A percentile compares a stretch with the other conserved stretches of the same genome.
Conservation (phyloP, 306 rosid species). For the Dicorynia guianensis region DNA sequence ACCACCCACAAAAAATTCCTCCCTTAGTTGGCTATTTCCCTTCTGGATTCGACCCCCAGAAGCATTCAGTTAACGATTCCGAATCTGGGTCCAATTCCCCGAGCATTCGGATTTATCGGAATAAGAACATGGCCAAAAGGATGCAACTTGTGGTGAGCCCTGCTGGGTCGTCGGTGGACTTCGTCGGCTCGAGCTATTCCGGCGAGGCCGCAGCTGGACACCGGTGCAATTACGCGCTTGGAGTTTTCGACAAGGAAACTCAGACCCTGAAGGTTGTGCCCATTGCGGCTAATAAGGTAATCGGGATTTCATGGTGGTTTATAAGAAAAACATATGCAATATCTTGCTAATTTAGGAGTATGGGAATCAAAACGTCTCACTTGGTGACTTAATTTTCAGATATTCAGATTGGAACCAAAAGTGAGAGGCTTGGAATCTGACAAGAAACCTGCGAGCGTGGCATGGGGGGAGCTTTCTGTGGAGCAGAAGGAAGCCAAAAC, state of each 20-base stretch:
- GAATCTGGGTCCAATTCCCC: conserved; percentile 26
- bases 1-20: conserved; percentile 51
- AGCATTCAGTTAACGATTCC: background rate
- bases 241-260: conserved; percentile 78
- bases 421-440: conserved; percentile 56
- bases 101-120: conserved; percentile 51
- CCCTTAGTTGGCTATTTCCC: conserved; percentile 86
- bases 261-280: conserved; percentile 68
- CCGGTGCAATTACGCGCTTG: conserved; percentile 66
- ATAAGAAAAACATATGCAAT: background rate
- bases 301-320: background rate
- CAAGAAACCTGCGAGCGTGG: conserved; percentile 48
- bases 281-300: conserved; percentile 74
- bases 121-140: conserved; percentile 59
- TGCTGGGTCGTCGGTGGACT: conserved; percentile 61
- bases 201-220: conserved; percentile 81
- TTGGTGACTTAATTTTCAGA: conserved; percentile 47
- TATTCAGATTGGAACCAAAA: conserved; percentile 86
- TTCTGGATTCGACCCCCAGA: conserved; percentile 70
- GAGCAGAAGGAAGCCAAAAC: conserved; percentile 39
- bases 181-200: conserved; percentile 75
- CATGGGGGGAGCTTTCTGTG: conserved; percentile 49
- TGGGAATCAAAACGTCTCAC: background rate
- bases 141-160: conserved; percentile 80
- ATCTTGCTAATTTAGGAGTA: conserved; percentile 9